phyloP scores from a whole-genome alignment of 495 filamentous ascomycete genomes.

The Aspergillus affinis region DNA sequence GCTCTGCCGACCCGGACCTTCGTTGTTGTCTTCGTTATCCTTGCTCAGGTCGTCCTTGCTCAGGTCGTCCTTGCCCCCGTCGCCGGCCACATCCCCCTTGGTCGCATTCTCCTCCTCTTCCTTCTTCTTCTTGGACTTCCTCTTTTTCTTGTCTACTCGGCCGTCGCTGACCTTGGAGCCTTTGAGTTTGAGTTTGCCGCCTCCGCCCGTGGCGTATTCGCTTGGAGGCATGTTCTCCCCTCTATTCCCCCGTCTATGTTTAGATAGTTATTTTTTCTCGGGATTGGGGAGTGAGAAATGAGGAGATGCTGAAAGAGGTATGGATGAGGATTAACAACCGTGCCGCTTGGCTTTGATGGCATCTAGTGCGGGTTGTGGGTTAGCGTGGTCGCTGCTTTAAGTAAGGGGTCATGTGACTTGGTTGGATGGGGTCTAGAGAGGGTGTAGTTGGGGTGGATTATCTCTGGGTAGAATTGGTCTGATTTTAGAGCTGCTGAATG shows the following conservation, averaged over 20 bases:
- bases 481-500: no score
- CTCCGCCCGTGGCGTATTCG: constrained; percentile 66
- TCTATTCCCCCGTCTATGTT: no score
- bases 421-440: no score
- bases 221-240: constrained; percentile 32
- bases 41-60: no score
- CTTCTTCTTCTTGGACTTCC: constrained; percentile 59
- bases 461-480: no score
- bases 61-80: no score
- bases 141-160: constrained; percentile 57
- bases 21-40: background rate
- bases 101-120: background rate
- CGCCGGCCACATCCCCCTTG: background rate
- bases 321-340: no score
- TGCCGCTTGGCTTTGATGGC: no score
- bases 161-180: constrained; percentile 57
- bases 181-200: constrained; percentile 79
- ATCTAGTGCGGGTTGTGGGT: no score
- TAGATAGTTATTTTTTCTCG: background rate
- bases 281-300: background rate
- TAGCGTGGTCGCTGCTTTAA: no score
- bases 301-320: background rate
- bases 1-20: background rate
- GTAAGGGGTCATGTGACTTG: no score
- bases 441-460: no score